Percentiles rank a stretch among this genome's conserved stretches.
Conservation (phyloP, 2,329 filamentous ascomycete genomes). For the Cadophora luteo-olivacea region DNA sequence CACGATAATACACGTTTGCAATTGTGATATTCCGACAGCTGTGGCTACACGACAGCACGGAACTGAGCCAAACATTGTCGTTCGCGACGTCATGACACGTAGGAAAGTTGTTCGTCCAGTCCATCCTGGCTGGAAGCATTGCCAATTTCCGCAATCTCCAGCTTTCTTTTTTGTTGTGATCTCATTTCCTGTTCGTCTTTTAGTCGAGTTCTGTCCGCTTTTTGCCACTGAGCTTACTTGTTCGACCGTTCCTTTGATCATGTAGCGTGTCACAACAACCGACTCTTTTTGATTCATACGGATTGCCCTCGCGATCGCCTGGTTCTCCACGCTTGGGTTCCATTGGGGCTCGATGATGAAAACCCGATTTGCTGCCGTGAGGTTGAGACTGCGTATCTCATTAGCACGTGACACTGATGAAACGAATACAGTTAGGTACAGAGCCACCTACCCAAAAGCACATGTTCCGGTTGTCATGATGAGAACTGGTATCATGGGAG, state of each 20-base stretch:
- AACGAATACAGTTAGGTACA: neutral
- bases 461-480: slow-evolving; percentile 52
- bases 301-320: slow-evolving; percentile 38
- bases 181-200: slow-evolving; percentile 24
- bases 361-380: slow-evolving; percentile 38
- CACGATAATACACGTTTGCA: neutral
- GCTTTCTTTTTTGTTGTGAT: slow-evolving; percentile 30
- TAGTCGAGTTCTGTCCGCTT: neutral
- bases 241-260: slow-evolving; percentile 40
- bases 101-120: neutral
- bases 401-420: neutral
- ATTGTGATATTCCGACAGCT: neutral
- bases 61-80: neutral
- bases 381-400: slow-evolving; percentile 35
- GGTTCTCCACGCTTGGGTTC: slow-evolving; percentile 43
- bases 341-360: slow-evolving; percentile 44
- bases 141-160: slow-evolving; percentile 28
- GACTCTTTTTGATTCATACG: slow-evolving; percentile 37
- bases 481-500: slow-evolving; percentile 39
- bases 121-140: slow-evolving; percentile 11
- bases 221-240: slow-evolving; percentile 12
- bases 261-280: slow-evolving; percentile 41
- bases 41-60: neutral
- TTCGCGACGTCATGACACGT: neutral
- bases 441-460: slow-evolving; percentile 30